Evolutionary conservation across 2,329 filamentous ascomycete genomes (phyloP).

Genomic region (Trichoderma sp.): DNA sequence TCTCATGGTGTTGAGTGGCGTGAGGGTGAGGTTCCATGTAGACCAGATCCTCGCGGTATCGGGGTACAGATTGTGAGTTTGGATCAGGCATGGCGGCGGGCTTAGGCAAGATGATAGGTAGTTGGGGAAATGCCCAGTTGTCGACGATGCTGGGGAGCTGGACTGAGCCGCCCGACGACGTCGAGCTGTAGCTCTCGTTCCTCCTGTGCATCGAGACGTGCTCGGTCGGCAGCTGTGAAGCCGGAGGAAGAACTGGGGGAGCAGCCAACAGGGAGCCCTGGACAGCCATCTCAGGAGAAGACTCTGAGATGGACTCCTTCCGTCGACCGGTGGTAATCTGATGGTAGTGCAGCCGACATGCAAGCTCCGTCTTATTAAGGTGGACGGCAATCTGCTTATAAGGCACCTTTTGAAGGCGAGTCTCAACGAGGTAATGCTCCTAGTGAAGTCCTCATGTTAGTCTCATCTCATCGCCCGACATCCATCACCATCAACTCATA

Average conservation of each 20-base stretch:
- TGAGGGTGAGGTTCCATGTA: constrained; percentile 42
- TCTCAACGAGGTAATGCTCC: constrained; percentile 82
- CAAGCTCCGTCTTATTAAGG: constrained; percentile 82
- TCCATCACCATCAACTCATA: neutral
- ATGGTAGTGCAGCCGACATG: constrained; percentile 83
- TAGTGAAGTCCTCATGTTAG: constrained; percentile 34
- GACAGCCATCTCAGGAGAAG: neutral
- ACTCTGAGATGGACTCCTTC: constrained; percentile 52
- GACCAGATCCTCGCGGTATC: constrained; percentile 45
- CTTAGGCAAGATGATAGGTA: constrained; percentile 65
- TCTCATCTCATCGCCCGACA: neutral
- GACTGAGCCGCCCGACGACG: constrained; percentile 42
- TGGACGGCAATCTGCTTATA: constrained; percentile 87
- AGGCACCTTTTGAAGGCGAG: constrained; percentile 81
- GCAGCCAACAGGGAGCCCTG: neutral
- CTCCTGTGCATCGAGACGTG: constrained; percentile 49
- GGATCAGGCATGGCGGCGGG: constrained; percentile 49
- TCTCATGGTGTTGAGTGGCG: constrained; percentile 46
- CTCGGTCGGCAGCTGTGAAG: constrained; percentile 33
- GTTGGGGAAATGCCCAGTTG: constrained; percentile 40
- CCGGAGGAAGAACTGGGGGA: neutral
- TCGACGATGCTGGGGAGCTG: constrained; percentile 54
- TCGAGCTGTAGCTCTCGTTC: constrained; percentile 43
- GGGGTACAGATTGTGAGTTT: constrained; percentile 41
- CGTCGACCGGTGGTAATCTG: constrained; percentile 79